Conservation (phyloP, 768 basidiomycete genomes). For the Termitomyces heimii region DNA sequence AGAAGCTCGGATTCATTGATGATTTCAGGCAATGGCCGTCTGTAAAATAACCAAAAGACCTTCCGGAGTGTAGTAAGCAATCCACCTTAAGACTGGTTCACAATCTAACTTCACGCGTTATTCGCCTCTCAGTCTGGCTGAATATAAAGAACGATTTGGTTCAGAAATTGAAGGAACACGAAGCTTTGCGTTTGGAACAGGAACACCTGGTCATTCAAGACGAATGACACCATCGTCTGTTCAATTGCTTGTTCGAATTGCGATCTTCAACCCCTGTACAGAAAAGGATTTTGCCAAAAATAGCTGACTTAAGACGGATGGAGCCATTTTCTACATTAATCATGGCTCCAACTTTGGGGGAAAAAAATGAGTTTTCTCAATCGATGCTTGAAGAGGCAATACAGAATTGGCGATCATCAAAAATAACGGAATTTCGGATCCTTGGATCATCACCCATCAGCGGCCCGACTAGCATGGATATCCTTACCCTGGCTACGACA, state of each 20-base stretch:
- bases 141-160: slow-evolving; percentile 1
- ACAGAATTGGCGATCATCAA: background rate
- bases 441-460: background rate
- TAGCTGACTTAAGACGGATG: background rate
- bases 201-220: background rate
- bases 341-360: background rate
- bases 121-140: background rate
- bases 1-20: background rate
- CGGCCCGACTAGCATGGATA: background rate
- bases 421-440: background rate
- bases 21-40: background rate
- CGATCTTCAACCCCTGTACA: background rate
- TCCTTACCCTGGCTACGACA: background rate
- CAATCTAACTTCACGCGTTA: background rate
- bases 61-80: background rate
- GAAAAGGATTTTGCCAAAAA: background rate
- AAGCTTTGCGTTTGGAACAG: background rate
- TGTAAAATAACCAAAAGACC: background rate
- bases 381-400: background rate
- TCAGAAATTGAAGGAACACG: background rate
- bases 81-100: no score
- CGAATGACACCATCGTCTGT: background rate
- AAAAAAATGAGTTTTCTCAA: background rate
- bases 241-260: background rate
- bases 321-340: background rate